Percentiles rank a stretch among this genome's conserved stretches.
Conservation (phyloP, 257 asterid species). For the Petunia secreta region DNA sequence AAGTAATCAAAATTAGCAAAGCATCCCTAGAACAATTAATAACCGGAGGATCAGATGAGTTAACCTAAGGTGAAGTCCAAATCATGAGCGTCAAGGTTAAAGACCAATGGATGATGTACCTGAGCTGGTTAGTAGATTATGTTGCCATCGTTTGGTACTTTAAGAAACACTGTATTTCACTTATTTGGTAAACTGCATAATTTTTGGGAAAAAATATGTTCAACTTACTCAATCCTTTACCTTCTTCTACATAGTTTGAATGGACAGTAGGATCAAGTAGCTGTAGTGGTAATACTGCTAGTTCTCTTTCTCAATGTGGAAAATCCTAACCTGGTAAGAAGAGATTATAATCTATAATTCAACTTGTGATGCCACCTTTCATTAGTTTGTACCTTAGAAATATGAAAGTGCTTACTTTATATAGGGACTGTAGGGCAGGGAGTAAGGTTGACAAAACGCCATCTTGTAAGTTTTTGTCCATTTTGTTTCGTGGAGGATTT, state of each 20-base stretch:
- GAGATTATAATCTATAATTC: neutral
- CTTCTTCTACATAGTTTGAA: conserved; percentile 61
- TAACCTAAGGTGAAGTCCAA: conserved; percentile 64
- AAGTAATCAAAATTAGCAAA: conserved; percentile 91
- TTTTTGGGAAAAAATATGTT: conserved; percentile 20
- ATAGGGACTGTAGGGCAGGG: neutral
- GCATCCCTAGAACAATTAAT: conserved; percentile 83
- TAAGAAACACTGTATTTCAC: neutral
- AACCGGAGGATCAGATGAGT: conserved; percentile 80
- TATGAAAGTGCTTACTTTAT: neutral
- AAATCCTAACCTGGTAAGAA: conserved; percentile 73
- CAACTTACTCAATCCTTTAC: conserved; percentile 25
- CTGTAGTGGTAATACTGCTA: conserved; percentile 77
- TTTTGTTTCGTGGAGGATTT: conserved; percentile 52
- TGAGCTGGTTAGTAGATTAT: conserved; percentile 65
- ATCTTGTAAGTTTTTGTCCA: neutral
- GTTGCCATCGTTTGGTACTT: conserved; percentile 8
- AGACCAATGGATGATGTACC: conserved; percentile 73
- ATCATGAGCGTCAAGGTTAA: conserved; percentile 88
- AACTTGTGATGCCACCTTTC: too few species aligned
- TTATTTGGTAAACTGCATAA: too few species aligned
- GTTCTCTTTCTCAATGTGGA: conserved; percentile 79
- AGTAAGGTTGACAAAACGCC: neutral
- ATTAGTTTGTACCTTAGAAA: too few species aligned
- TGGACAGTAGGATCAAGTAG: conserved; percentile 84